phyloP scores from a whole-genome alignment of 192 early-diverging fungal species.

The Linderina pennispora region DNA sequence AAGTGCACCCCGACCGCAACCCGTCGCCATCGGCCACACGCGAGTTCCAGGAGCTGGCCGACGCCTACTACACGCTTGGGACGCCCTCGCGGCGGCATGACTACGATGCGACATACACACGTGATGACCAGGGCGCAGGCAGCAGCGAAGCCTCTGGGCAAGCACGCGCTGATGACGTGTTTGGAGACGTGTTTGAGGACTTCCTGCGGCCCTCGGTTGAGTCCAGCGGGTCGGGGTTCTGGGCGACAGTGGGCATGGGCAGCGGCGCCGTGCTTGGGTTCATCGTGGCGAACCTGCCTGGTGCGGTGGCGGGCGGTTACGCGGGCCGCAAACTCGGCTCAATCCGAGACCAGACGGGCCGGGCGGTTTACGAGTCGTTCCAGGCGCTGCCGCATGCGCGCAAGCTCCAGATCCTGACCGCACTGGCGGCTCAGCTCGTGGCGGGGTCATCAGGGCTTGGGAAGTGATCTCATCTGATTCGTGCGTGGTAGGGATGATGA shows the following conservation, averaged over 20 bases:
- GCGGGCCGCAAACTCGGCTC: conserved; percentile 57
- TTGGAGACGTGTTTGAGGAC: conserved; percentile 78
- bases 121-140: conserved; percentile 8
- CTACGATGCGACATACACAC: conserved; percentile 45
- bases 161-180: conserved; percentile 58
- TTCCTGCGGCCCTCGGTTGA: conserved; percentile 66
- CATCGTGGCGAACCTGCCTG: conserved; percentile 59
- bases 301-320: conserved; percentile 52
- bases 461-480: neutral
- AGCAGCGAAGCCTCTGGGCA: no score
- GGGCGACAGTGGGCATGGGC: conserved; percentile 50
- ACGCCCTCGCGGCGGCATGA: conserved; percentile 35
- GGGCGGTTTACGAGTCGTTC: conserved; percentile 54
- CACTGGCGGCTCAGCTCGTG: conserved; percentile 37
- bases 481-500: no score
- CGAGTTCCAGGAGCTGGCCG: conserved; percentile 67
- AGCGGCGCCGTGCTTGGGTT: conserved; percentile 72
- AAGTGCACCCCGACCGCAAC: conserved; percentile 67
- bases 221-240: conserved; percentile 47
- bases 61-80: conserved; percentile 75
- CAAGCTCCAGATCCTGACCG: conserved; percentile 51
- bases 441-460: conserved; percentile 10
- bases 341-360: conserved; percentile 61
- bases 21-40: conserved; percentile 49
- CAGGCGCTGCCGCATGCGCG: conserved; percentile 51